phyloP scores from a whole-genome alignment of 2,329 filamentous ascomycete genomes.

The Cercospora berteroae region DNA sequence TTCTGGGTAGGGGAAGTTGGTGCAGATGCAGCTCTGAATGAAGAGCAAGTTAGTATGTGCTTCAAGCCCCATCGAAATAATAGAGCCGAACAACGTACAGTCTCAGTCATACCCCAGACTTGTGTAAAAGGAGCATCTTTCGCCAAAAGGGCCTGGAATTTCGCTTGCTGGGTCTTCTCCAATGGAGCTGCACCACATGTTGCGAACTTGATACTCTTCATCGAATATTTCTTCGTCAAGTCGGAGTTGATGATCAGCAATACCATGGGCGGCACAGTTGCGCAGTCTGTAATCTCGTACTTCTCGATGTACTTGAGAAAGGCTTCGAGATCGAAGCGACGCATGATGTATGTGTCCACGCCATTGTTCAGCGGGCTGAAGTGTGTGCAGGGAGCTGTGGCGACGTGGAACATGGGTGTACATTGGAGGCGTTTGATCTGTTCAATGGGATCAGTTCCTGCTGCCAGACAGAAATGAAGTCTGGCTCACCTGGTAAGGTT shows the following conservation, averaged over 20 bases:
- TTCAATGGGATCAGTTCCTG: not conserved
- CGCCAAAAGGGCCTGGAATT: slow-evolving; percentile 62
- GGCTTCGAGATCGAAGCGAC: slow-evolving; percentile 49
- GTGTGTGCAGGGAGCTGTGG: slow-evolving; percentile 43
- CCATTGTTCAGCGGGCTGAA: slow-evolving; percentile 39
- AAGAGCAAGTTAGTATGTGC: not conserved
- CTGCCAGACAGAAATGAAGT: not conserved
- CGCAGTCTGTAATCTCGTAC: slow-evolving; percentile 66
- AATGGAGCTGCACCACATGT: slow-evolving; percentile 77
- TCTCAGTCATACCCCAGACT: slow-evolving; percentile 46
- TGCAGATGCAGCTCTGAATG: slow-evolving; percentile 58
- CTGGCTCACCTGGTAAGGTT: slow-evolving; percentile 17
- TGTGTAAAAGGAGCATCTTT: slow-evolving; percentile 34
- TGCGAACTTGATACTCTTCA: slow-evolving; percentile 63
- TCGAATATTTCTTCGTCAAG: slow-evolving; percentile 63
- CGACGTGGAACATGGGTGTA: slow-evolving; percentile 53
- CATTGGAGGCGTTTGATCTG: slow-evolving; percentile 43
- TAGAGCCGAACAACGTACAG: slow-evolving; percentile 33
- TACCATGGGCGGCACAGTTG: slow-evolving; percentile 72
- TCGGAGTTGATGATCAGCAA: slow-evolving; percentile 63
- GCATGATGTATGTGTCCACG: slow-evolving; percentile 43
- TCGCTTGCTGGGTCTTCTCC: slow-evolving; percentile 67
- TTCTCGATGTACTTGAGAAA: slow-evolving; percentile 63
- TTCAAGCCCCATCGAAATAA: not conserved
- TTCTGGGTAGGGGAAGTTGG: slow-evolving; percentile 57